Conservation (phyloP, 2,329 filamentous ascomycete species). For the Rhynchosporium graminicola region DNA sequence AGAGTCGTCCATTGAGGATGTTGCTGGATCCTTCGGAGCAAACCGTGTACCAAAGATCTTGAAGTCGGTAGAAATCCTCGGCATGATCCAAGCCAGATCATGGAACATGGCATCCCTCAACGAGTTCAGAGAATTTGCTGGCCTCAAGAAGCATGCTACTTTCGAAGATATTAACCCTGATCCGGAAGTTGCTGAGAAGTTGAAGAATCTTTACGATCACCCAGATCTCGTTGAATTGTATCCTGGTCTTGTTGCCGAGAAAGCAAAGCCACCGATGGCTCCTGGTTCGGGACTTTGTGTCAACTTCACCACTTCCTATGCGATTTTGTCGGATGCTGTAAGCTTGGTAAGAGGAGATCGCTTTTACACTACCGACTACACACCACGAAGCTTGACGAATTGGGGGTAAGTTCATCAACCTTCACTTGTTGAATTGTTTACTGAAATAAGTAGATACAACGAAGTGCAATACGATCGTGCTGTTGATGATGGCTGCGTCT, state of each 20-base stretch:
- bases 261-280: slow-evolving; percentile 52
- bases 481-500: slow-evolving; percentile 78
- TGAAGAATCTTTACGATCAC: slow-evolving; percentile 66
- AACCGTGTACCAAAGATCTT: slow-evolving; percentile 74
- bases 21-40: slow-evolving; percentile 69
- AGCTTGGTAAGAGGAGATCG: slow-evolving; percentile 58
- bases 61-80: slow-evolving; percentile 75
- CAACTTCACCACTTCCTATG: slow-evolving; percentile 55
- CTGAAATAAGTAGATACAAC: slow-evolving; percentile 28
- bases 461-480: slow-evolving; percentile 72
- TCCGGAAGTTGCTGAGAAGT: slow-evolving; percentile 64
- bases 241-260: slow-evolving; percentile 65
- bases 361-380: slow-evolving; percentile 52
- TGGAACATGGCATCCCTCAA: slow-evolving; percentile 78
- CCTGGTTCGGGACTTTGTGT: slow-evolving; percentile 55
- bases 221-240: slow-evolving; percentile 64
- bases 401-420: slow-evolving; percentile 66
- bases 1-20: slow-evolving; percentile 70
- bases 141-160: slow-evolving; percentile 70
- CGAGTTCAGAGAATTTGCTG: slow-evolving; percentile 82
- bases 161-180: slow-evolving; percentile 87
- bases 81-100: slow-evolving; percentile 72
- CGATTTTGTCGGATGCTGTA: slow-evolving; percentile 61
- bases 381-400: slow-evolving; percentile 73
- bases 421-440: neutral